Evolutionary conservation across 495 filamentous ascomycete species (phyloP).

Genomic region (Rhypophila decipiens): DNA sequence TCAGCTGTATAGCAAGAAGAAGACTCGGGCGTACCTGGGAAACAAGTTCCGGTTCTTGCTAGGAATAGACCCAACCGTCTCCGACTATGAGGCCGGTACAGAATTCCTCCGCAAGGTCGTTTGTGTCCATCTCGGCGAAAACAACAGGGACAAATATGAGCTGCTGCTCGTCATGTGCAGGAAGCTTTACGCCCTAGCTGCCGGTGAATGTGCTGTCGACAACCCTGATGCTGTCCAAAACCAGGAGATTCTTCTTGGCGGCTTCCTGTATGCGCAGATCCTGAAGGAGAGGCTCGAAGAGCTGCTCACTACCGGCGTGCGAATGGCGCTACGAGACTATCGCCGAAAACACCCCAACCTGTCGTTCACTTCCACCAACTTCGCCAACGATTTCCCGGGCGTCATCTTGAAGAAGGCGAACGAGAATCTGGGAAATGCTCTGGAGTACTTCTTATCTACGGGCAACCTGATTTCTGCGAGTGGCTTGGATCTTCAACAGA

Average conservation of each 20-base stretch:
- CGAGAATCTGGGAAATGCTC: slow-evolving; percentile 75
- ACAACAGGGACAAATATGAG: slow-evolving; percentile 87
- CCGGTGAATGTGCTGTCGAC: slow-evolving; percentile 85
- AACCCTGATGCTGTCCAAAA: slow-evolving; percentile 95
- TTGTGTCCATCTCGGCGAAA: slow-evolving; percentile 77
- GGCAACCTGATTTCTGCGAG: slow-evolving; percentile 87
- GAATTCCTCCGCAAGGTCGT: slow-evolving; percentile 88
- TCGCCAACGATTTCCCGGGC: slow-evolving; percentile 68
- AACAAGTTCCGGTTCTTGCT: slow-evolving; percentile 84
- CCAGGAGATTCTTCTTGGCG: slow-evolving; percentile 87
- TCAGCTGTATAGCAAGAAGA: slow-evolving; percentile 65
- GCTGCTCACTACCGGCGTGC: slow-evolving; percentile 61
- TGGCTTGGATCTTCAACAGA: slow-evolving; percentile 89
- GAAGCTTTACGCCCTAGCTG: slow-evolving; percentile 87
- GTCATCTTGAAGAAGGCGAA: slow-evolving; percentile 74
- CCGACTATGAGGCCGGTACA: slow-evolving; percentile 78
- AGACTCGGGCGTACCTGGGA: slow-evolving; percentile 78
- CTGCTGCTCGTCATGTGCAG: slow-evolving; percentile 93
- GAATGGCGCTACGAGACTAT: slow-evolving; percentile 61
- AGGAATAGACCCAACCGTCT: slow-evolving; percentile 69
- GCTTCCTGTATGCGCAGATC: slow-evolving; percentile 90
- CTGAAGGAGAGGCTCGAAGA: slow-evolving; percentile 92
- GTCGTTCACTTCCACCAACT: slow-evolving; percentile 63
- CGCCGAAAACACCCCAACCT: slow-evolving; percentile 53
- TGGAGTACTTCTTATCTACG: slow-evolving; percentile 95